Evolutionary conservation across 2,329 filamentous ascomycete species (phyloP), one percentile per base, ranked within the genome.

Genomic region (Monilinia aucupariae): DNA sequence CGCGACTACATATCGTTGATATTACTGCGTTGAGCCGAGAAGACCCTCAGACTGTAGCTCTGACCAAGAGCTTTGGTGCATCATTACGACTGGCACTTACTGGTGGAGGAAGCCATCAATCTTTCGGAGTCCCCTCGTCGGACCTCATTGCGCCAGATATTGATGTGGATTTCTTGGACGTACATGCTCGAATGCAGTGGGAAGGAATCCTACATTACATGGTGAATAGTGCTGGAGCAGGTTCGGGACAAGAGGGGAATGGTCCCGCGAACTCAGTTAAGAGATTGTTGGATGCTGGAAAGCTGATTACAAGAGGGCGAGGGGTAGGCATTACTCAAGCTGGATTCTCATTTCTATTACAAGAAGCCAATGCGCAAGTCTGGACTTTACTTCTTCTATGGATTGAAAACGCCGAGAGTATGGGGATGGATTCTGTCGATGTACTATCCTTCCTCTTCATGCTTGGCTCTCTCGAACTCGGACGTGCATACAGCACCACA

Each of bases 401-500:
- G 81, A 86, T 99, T 58, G 90, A 96, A 69, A 89, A 91, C 65
- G 89, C 89, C 51, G 88, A 91, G 30, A 47, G 54, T 12, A 71
- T 74, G 69, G 83, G 84, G 39, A 88, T 96, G 81, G 91, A 96
- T 68, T 87, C 89, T 64, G 92, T 96, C 54, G 94, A 99, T 72
- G 92, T 97, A 74, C 85, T 99, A 7, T 92, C 91, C 8, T 99
- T 99, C 75, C 85, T 99, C 69, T 97, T 99, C 76, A 90, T 97
- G 73, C 86, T 99, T 34, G 93, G 93, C 52, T 96, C 90, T 59
- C 85, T 97, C 64, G 92, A 97, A 74, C 86, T 97, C 12, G 94
- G 94, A 15, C 86, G 90, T 66, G 90, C 91, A 48, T 99, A 99
- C 78, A 90, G 91, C 74, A 96, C 91, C 25, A 84, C 86, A 49